phyloP scores from a whole-genome alignment of 306 rosid genomes.

The Quercus agrifolia region DNA sequence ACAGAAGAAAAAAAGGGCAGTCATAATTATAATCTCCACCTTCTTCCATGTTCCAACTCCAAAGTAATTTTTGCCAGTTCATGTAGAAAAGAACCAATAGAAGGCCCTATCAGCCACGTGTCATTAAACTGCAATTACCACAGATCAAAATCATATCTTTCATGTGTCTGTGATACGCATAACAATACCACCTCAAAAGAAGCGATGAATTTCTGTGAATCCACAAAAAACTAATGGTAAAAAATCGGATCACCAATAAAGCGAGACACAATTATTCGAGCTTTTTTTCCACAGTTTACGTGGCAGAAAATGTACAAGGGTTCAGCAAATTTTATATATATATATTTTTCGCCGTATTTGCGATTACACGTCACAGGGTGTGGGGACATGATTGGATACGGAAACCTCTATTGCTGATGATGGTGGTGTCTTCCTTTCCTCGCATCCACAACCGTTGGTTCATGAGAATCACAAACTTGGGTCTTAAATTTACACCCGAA shows the following conservation, averaged over 20 bases:
- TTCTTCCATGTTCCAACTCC: not conserved
- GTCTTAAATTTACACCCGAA: slow-evolving; percentile 92
- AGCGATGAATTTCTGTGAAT: not conserved
- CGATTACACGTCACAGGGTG: not conserved
- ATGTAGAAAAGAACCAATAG: not conserved
- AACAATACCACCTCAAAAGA: slow-evolving; percentile 14
- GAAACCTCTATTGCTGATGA: slow-evolving; percentile 36
- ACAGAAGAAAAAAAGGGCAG: not conserved
- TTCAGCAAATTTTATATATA: no score
- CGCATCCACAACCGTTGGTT: slow-evolving; percentile 64
- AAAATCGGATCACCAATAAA: no score
- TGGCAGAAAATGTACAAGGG: not conserved
- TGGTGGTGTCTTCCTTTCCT: slow-evolving; percentile 52
- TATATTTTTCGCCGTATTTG: not conserved
- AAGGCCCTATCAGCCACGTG: not conserved
- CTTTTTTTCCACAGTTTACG: not conserved
- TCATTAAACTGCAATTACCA: not conserved
- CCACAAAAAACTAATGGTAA: not conserved
- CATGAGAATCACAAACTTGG: slow-evolving; percentile 93
- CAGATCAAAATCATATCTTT: not conserved
- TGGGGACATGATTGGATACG: not conserved
- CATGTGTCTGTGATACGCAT: not conserved
- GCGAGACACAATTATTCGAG: not conserved
- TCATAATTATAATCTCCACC: not conserved
- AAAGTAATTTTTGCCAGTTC: not conserved